phyloP scores from a whole-genome alignment of 129 eudicot genomes.

The Pulicaria dysenterica region DNA sequence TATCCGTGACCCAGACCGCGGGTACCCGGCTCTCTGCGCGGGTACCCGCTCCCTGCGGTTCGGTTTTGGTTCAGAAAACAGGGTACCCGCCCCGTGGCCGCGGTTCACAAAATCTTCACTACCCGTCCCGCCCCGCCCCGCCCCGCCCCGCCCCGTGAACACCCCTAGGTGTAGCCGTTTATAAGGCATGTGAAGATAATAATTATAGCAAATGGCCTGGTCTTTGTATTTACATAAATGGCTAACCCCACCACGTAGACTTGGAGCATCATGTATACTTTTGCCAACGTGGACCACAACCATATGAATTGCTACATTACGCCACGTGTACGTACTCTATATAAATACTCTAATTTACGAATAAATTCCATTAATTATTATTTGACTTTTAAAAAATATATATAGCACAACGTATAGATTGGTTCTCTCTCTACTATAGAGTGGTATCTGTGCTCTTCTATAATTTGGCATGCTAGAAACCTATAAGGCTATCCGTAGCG shows the following conservation, averaged over 20 bases:
- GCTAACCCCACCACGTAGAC: conserved; percentile 38
- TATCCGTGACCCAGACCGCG: too few species aligned
- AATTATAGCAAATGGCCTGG: conserved; percentile 32
- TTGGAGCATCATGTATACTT: conserved; percentile 3
- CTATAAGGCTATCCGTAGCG: too few species aligned
- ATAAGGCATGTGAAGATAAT: conserved; percentile 38
- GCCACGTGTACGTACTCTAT: conserved; percentile 21
- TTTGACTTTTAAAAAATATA: not conserved
- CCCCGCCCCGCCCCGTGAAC: too few species aligned
- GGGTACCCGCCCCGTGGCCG: too few species aligned
- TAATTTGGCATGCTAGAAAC: not conserved
- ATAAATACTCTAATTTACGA: not conserved
- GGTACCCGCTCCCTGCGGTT: too few species aligned
- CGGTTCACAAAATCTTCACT: too few species aligned
- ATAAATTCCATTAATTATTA: not conserved
- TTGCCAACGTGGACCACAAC: conserved; percentile 45
- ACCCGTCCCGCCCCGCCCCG: too few species aligned
- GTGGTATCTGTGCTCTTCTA: not conserved
- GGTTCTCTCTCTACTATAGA: not conserved
- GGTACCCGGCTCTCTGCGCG: too few species aligned
- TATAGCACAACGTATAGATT: not conserved
- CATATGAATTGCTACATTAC: not conserved
- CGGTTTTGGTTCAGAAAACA: too few species aligned
- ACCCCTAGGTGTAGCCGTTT: conserved; percentile 35
- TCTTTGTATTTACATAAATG: conserved; percentile 31